These are phyloP conservation scores for Fraxinus albicans DNA, from an alignment of 305 asterid species.

Conservation along the genomic window DNA sequence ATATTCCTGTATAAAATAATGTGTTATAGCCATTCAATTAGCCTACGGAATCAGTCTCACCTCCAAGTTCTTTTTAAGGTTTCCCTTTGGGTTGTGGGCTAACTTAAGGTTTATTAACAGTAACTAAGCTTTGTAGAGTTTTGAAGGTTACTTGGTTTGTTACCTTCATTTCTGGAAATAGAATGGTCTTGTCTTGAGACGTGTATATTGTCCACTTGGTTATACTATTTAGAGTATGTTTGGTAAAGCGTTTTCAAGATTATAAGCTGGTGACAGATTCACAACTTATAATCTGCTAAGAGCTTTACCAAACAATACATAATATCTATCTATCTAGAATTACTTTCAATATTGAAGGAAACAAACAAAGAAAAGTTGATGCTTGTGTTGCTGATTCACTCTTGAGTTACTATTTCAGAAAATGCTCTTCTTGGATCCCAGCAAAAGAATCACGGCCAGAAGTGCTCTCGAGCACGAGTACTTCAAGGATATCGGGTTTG, in stretches of 20 bases:
- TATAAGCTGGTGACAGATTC: neutral
- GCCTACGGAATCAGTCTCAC: neutral
- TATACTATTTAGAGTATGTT: neutral
- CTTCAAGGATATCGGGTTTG: slow-evolving; percentile 11
- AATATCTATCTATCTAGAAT: neutral
- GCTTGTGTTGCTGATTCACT: slow-evolving; percentile 13
- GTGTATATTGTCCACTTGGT: neutral
- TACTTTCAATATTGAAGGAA: neutral
- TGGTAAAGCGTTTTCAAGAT: neutral
- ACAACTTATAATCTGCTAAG: neutral
- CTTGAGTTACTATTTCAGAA: slow-evolving; percentile 12
- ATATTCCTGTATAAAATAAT: neutral
- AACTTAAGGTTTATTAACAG: neutral
- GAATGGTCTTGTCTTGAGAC: neutral
- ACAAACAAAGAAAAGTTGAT: slow-evolving; percentile 5
- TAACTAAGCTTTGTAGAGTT: neutral
- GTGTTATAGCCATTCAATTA: neutral
- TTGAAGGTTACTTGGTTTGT: neutral
- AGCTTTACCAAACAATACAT: neutral
- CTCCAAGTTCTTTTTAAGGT: neutral
- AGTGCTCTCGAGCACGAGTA: slow-evolving; percentile 23
- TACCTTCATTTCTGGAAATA: neutral
- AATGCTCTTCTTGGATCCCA: slow-evolving; percentile 26
- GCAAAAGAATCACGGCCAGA: slow-evolving; percentile 22
- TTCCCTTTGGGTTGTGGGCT: neutral